These are phyloP conservation scores for Alternaria sp. DNA, from an alignment of 2,329 filamentous ascomycete genomes.

Conservation along the genomic window DNA sequence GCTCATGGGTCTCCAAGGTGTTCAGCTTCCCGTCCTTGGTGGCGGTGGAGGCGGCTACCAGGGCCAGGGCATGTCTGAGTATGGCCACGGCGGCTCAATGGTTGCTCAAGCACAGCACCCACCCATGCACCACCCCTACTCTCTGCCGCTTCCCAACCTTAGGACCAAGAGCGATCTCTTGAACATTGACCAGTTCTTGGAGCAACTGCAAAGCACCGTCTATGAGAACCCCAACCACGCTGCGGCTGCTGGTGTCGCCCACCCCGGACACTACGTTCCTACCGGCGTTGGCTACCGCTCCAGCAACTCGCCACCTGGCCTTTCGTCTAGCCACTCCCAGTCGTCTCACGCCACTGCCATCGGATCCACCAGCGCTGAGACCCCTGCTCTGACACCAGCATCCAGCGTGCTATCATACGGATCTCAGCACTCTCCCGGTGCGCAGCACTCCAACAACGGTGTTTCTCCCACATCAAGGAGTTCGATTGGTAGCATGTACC, in stretches of 20 bases:
- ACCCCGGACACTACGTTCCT: slow-evolving; percentile 72
- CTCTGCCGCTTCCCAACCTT: slow-evolving; percentile 85
- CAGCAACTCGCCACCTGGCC: slow-evolving; percentile 62
- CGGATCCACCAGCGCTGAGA: slow-evolving; percentile 59
- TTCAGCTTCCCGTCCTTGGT: slow-evolving; percentile 57
- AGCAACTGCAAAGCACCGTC: slow-evolving; percentile 94
- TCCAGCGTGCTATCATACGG: slow-evolving; percentile 78
- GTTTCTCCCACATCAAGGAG: slow-evolving; percentile 69
- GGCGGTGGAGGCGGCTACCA: slow-evolving; percentile 31
- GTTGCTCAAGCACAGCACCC: slow-evolving; percentile 63
- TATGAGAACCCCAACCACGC: slow-evolving; percentile 90
- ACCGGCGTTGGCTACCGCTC: slow-evolving; percentile 59
- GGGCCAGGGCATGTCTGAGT: slow-evolving; percentile 55
- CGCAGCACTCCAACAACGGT: slow-evolving; percentile 57
- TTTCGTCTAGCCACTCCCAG: slow-evolving; percentile 44
- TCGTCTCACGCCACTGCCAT: slow-evolving; percentile 61
- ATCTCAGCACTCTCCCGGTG: slow-evolving; percentile 78
- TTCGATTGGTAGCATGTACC: slow-evolving; percentile 70
- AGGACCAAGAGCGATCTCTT: slow-evolving; percentile 92
- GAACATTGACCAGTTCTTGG: slow-evolving; percentile 92
- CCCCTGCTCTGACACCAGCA: slow-evolving; percentile 77
- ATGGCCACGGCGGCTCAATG: slow-evolving; percentile 60
- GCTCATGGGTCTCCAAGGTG: slow-evolving; percentile 78
- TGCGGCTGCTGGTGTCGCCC: slow-evolving; percentile 77
- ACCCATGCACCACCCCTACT: slow-evolving; percentile 80